These are phyloP conservation scores for Hygrophila difformis DNA, from an alignment of 257 asterid species.

Conservation along the genomic window DNA sequence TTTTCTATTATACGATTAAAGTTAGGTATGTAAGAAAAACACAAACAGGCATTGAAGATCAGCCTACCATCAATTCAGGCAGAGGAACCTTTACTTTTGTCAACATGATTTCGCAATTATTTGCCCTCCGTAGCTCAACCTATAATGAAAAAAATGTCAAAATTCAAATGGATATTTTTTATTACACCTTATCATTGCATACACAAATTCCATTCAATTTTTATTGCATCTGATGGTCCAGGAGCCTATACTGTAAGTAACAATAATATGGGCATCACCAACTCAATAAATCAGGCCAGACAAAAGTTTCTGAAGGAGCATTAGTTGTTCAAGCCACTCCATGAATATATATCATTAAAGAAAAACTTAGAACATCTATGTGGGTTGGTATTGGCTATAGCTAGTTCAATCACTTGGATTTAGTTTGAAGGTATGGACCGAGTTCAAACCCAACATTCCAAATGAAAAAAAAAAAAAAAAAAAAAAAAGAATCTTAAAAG, in stretches of 20 bases:
- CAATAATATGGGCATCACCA: background rate
- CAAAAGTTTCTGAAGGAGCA: background rate
- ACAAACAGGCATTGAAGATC: background rate
- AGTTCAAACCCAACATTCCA: too few species aligned
- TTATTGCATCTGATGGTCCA: constrained; percentile 1
- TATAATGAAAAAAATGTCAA: constrained; percentile 24
- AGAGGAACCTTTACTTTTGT: constrained; percentile 81
- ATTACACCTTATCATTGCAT: background rate
- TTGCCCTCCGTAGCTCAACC: constrained; percentile 84
- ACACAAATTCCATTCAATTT: too few species aligned
- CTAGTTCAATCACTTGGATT: too few species aligned
- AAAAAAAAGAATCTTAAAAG: background rate
- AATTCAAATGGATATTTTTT: constrained; percentile 1
- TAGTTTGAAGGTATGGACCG: too few species aligned
- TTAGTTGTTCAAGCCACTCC: background rate
- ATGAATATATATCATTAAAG: too few species aligned
- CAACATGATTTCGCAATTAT: constrained; percentile 91
- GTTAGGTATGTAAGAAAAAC: background rate
- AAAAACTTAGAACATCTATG: too few species aligned
- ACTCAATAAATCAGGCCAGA: background rate
- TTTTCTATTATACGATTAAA: too few species aligned
- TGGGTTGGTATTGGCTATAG: too few species aligned
- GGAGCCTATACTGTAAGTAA: background rate
- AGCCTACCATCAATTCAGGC: constrained; percentile 60
- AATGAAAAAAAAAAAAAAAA: too few species aligned